Conservation (phyloP, 768 basidiomycete genomes). For the Xanthoconium stramineum region DNA sequence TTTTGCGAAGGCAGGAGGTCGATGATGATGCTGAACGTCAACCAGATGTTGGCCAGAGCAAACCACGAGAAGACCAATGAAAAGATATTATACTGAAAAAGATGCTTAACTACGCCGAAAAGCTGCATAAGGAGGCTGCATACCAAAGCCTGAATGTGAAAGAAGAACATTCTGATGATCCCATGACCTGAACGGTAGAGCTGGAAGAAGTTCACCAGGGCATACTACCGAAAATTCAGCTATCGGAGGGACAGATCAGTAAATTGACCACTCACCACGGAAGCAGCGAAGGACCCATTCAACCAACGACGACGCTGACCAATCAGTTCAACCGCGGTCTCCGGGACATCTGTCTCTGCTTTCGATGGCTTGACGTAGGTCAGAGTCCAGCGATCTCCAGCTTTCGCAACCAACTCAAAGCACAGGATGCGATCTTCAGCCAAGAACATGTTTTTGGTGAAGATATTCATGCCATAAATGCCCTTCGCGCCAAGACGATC, state of each 20-base stretch:
- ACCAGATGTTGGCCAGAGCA: conserved; percentile 86
- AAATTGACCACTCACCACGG: conserved; percentile 55
- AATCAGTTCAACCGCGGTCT: conserved; percentile 87
- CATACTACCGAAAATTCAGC: conserved; percentile 53
- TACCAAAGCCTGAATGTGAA: conserved; percentile 90
- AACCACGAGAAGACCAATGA: conserved; percentile 91
- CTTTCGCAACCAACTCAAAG: conserved; percentile 95
- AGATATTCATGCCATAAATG: conserved; percentile 95
- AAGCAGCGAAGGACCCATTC: conserved; percentile 94
- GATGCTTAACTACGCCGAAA: background rate
- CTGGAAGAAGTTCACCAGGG: conserved; percentile 89
- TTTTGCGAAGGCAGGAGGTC: conserved; percentile 63
- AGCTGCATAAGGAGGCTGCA: conserved; percentile 27
- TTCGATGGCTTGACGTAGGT: conserved; percentile 93
- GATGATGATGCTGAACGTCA: conserved; percentile 96
- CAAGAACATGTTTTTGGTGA: conserved; percentile 90
- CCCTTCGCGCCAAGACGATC: conserved; percentile 91
- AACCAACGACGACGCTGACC: conserved; percentile 95
- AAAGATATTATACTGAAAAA: conserved; percentile 73
- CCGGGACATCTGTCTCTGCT: conserved; percentile 95
- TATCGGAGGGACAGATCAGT: background rate
- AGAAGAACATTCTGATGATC: conserved; percentile 91
- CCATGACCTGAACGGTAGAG: conserved; percentile 87
- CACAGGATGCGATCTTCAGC: conserved; percentile 97
- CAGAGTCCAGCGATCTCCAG: conserved; percentile 81